Evolutionary conservation across 805 yeast species (phyloP).

Genomic region (Wickerhamiella slavikovae): DNA sequence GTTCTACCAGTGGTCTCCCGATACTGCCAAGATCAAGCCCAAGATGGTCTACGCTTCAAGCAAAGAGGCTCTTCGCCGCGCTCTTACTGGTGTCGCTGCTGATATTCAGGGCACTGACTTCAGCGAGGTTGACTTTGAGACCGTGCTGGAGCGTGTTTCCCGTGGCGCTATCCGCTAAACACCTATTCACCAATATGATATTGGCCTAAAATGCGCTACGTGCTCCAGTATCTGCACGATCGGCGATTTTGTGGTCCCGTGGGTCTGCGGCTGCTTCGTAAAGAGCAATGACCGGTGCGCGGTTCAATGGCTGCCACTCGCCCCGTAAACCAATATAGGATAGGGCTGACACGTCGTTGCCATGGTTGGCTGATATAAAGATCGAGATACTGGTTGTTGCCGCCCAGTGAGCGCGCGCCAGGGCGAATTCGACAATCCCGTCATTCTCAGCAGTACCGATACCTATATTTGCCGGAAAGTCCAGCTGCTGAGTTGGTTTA

Average conservation of each 20-base stretch:
- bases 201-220: not conserved
- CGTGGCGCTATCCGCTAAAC: slow-evolving; percentile 32
- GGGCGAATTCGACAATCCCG: slow-evolving; percentile 58
- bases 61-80: slow-evolving; percentile 92
- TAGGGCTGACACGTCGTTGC: slow-evolving; percentile 33
- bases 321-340: slow-evolving; percentile 71
- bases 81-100: slow-evolving; percentile 81
- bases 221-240: not conserved
- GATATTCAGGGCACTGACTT: slow-evolving; percentile 97
- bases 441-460: slow-evolving; percentile 16
- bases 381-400: slow-evolving; percentile 48
- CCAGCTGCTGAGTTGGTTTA: slow-evolving; percentile 30
- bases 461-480: slow-evolving; percentile 39
- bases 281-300: slow-evolving; percentile 53
- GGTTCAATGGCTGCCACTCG: slow-evolving; percentile 21
- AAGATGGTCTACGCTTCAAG: slow-evolving; percentile 99
- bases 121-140: slow-evolving; percentile 88
- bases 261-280: slow-evolving; percentile 92
- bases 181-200: not conserved
- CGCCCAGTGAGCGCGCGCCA: slow-evolving; percentile 57
- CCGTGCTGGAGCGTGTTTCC: slow-evolving; percentile 75
- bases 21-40: slow-evolving; percentile 76
- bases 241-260: slow-evolving; percentile 55
- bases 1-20: slow-evolving; percentile 90
- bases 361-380: slow-evolving; percentile 47